phyloP scores from a whole-genome alignment of 2,329 filamentous ascomycete genomes.

The Neonectria sp. region DNA sequence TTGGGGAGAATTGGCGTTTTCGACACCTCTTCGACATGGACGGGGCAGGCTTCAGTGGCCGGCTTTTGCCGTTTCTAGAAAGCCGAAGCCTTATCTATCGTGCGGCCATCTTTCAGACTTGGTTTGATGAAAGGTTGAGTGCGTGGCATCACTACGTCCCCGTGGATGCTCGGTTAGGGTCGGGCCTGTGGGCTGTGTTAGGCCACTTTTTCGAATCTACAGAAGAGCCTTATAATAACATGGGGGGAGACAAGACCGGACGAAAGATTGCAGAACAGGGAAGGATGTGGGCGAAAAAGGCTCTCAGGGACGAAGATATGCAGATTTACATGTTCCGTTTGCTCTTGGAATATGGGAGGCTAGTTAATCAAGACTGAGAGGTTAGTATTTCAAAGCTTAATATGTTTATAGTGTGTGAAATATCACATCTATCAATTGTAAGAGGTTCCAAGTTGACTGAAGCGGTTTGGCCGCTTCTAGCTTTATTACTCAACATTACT shows the following conservation, averaged over 20 bases:
- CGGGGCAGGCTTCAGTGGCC: constrained; percentile 75
- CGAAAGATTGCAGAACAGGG: constrained; percentile 74
- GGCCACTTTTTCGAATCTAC: constrained; percentile 34
- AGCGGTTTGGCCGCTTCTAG: too few relatives aligned
- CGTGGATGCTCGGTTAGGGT: constrained; percentile 62
- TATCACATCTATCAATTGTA: too few relatives aligned
- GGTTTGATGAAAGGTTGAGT: constrained; percentile 74
- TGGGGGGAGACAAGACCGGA: constrained; percentile 2
- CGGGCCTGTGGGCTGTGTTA: constrained; percentile 74
- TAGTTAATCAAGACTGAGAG: not conserved
- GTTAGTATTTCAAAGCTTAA: too few relatives aligned
- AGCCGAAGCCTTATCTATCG: constrained; percentile 79
- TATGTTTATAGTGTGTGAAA: too few relatives aligned
- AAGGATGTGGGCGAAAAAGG: constrained; percentile 77
- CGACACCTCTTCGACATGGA: constrained; percentile 82
- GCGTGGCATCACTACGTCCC: constrained; percentile 77
- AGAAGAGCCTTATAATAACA: too few relatives aligned
- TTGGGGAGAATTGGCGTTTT: constrained; percentile 64
- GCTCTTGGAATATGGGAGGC: constrained; percentile 71
- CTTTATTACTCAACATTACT: too few relatives aligned
- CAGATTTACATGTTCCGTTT: constrained; percentile 77
- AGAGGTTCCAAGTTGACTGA: not conserved
- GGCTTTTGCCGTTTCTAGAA: constrained; percentile 77
- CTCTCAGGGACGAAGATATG: constrained; percentile 81
- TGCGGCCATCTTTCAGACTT: constrained; percentile 71